Evolutionary conservation across 2,329 filamentous ascomycete species (phyloP).

Genomic region (Trichothecium sympodiale): DNA sequence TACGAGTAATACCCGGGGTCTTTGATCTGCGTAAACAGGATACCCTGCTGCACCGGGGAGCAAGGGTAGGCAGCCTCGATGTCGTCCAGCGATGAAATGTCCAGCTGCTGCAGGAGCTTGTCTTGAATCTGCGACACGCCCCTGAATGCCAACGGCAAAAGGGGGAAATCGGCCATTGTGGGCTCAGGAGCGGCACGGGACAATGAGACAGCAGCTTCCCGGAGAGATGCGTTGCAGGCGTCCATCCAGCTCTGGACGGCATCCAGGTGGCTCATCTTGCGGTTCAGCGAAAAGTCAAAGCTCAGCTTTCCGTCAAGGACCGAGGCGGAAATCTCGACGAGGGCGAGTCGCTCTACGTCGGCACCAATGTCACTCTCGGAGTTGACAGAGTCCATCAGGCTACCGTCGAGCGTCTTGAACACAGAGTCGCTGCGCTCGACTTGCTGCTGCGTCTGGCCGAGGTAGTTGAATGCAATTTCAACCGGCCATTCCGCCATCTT

Average conservation of each 20-base stretch:
- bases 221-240: neutral
- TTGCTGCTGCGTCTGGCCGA: slow-evolving; percentile 5
- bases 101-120: slow-evolving; percentile 3
- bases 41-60: slow-evolving; percentile 12
- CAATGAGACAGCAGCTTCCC: slow-evolving; percentile 1
- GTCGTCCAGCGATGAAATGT: neutral
- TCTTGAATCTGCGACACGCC: slow-evolving; percentile 2
- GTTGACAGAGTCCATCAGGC: too few relatives aligned
- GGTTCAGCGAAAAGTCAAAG: slow-evolving; percentile 5
- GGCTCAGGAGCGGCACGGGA: neutral
- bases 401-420: slow-evolving; percentile 3
- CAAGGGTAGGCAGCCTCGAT: slow-evolving; percentile 11
- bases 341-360: slow-evolving; percentile 3
- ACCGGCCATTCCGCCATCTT: slow-evolving; percentile 16
- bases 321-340: slow-evolving; percentile 5
- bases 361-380: slow-evolving; percentile 3
- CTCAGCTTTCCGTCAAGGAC: slow-evolving; percentile 1
- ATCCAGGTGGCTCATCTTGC: slow-evolving; percentile 3
- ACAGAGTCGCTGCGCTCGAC: slow-evolving; percentile 1
- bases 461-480: slow-evolving; percentile 5
- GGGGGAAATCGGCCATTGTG: slow-evolving; percentile 5
- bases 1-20: slow-evolving; percentile 10
- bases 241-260: slow-evolving; percentile 2
- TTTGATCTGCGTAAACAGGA: slow-evolving; percentile 10
- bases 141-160: slow-evolving; percentile 4